Base-by-base conservation (phyloP, 345 rosid species). In the Citrus sp. region DNA sequence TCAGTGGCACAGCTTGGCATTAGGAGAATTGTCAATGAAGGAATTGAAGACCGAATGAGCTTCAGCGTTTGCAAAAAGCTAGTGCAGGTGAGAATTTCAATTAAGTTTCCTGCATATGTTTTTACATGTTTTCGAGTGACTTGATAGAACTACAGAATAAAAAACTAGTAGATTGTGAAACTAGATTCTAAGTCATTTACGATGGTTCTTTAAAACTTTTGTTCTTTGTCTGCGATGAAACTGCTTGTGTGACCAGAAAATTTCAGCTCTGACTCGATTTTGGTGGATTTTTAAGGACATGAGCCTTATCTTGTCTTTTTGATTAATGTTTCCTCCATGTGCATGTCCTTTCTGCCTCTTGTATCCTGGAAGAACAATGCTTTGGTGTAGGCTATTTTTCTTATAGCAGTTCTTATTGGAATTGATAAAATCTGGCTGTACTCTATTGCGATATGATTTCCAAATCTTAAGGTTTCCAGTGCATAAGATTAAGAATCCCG, bases 1-100 rank as follows among this genome's bases (percentile, higher is more conserved):
- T 90, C 90, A 14, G 84, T 38, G 60, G 74, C 83, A 56, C 90
- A 85, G 46, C 81, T 79, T 35, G 87, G 86, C 28, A 90, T 87
- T 73, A 78, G 79, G 80, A 88, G 86, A 78, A 80, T 82, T 82
- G 77, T 82, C 18, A 86, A 88, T 63, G 88, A 82, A 64, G 87
- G 92, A 59, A 72, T 86, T 84, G 96, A 92, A 71, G 88, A 89
- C 85, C 87, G 84, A 82, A 80, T 92, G 83, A 91, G 98, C 89
- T 93, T 95, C 91, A 88, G 90, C 78, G 82, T 95, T 80, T 95
- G 99, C 87, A 89, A 93, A 87, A 91, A 89, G 85, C 93, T 95
- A 51, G 98, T 91, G 65, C 94, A 92, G 90, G 99, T 95, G 73
- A 81, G 78, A 75, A 83, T 77, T 4, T 42, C 35, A 32, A 37